phyloP scores from a whole-genome alignment of 495 filamentous ascomycete genomes.

The Trichocladium uniseriatum region DNA sequence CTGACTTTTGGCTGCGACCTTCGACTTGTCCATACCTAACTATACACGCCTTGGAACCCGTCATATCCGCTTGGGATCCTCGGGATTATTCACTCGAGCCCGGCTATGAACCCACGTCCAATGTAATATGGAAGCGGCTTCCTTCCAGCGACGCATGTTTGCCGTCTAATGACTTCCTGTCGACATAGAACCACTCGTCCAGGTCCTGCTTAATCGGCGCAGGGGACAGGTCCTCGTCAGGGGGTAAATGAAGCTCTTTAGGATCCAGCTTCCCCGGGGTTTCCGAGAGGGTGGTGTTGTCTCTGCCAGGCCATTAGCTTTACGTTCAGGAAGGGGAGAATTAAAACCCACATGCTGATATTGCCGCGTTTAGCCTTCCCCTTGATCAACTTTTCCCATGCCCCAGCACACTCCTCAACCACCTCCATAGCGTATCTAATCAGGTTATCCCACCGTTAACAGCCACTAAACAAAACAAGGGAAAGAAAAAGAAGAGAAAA shows the following conservation, averaged over 20 bases:
- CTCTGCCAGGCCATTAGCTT: constrained; percentile 4
- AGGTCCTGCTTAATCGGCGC: constrained; percentile 12
- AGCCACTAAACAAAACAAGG: too few relatives aligned
- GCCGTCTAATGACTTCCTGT: neutral
- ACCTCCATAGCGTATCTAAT: constrained; percentile 14
- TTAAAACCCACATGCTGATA: constrained; percentile 10
- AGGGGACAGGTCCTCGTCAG: constrained; percentile 16
- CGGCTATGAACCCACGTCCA: neutral
- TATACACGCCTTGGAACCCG: too few relatives aligned
- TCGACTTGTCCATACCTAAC: too few relatives aligned
- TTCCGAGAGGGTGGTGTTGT: constrained; percentile 18
- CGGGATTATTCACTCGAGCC: too few relatives aligned
- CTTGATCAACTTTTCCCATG: constrained; percentile 16
- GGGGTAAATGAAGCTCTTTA: constrained; percentile 11
- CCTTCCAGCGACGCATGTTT: neutral
- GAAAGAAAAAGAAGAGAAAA: too few relatives aligned
- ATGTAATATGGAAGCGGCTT: neutral
- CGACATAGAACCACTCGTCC: constrained; percentile 13
- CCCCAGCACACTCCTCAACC: constrained; percentile 11
- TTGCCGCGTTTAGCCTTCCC: constrained; percentile 13
- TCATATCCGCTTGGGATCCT: too few relatives aligned
- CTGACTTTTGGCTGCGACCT: too few relatives aligned
- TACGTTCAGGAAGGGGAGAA: neutral
- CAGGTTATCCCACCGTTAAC: too few relatives aligned
- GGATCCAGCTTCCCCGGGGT: constrained; percentile 21